These are phyloP conservation scores for Triticum urartu DNA, from an alignment of 176 grass and related monocot genomes.

Conservation along the genomic window DNA sequence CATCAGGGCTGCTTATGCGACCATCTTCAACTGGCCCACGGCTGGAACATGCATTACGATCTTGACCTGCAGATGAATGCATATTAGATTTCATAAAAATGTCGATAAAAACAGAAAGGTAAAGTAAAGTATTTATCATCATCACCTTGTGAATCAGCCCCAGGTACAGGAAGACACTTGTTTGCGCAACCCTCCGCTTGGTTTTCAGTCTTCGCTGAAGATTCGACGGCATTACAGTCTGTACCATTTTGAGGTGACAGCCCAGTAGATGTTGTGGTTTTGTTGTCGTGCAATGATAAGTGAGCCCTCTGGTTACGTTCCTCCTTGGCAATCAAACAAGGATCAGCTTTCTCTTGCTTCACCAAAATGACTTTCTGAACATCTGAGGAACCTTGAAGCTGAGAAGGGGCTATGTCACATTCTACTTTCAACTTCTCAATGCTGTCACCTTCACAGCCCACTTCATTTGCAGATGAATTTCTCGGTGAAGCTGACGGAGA, in stretches of 20 bases:
- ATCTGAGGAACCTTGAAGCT: slow-evolving; percentile 2
- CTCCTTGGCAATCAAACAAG: slow-evolving; percentile 30
- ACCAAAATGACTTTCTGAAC: not conserved
- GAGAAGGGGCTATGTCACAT: slow-evolving; percentile 18
- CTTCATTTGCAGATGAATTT: slow-evolving; percentile 45
- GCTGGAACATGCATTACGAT: slow-evolving; percentile 12
- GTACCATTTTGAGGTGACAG: not conserved
- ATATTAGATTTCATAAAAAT: slow-evolving; percentile 23
- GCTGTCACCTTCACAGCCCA: slow-evolving; percentile 35
- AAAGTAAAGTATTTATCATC: not conserved
- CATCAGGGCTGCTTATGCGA: slow-evolving; percentile 26
- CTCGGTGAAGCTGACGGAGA: slow-evolving; percentile 44
- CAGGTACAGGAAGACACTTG: slow-evolving; percentile 17
- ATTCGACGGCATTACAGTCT: slow-evolving; percentile 29
- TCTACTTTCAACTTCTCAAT: slow-evolving; percentile 43
- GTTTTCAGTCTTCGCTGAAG: slow-evolving; percentile 28
- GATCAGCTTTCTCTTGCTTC: slow-evolving; percentile 40
- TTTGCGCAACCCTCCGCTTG: slow-evolving; percentile 4
- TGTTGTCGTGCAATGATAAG: slow-evolving; percentile 9
- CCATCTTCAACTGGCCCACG: slow-evolving; percentile 37
- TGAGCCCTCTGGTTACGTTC: not conserved
- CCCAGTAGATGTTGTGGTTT: slow-evolving; percentile 17
- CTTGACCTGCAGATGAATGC: slow-evolving; percentile 41
- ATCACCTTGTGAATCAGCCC: slow-evolving; percentile 31
- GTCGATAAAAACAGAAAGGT: not conserved